Percentiles rank a stretch among this genome's conserved stretches.
Evolutionary conservation across 2,329 filamentous ascomycete genomes (phyloP).

Genomic region (Ceratocystis alfenasii): DNA sequence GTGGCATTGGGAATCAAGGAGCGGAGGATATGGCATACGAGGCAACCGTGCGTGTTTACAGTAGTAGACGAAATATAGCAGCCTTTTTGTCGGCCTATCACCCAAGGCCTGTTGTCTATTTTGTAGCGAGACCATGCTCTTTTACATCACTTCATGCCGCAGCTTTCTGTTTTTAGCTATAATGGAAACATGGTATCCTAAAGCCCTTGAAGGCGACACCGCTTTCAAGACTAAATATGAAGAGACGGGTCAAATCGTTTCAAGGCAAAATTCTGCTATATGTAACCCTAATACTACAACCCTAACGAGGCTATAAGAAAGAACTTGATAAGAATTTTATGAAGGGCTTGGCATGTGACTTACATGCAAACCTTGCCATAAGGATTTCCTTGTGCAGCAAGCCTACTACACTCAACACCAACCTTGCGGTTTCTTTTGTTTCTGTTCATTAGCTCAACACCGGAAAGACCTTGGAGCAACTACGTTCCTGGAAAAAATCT

Average conservation of each 20-base stretch:
- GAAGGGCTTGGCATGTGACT: background rate
- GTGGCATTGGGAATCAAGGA: conserved; percentile 44
- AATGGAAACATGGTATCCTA: background rate
- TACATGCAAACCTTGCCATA: background rate
- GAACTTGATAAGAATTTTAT: background rate
- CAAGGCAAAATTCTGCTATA: background rate
- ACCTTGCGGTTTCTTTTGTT: background rate
- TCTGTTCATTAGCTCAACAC: background rate
- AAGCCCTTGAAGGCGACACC: background rate
- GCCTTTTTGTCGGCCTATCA: background rate
- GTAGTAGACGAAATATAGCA: conserved; percentile 35
- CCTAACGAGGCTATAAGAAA: background rate
- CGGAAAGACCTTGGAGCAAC: background rate
- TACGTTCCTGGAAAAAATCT: background rate
- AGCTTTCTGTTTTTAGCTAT: background rate
- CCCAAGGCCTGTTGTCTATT: background rate
- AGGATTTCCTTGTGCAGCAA: background rate
- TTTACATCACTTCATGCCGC: background rate
- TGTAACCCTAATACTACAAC: background rate
- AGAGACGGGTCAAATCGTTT: background rate
- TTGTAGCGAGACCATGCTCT: background rate
- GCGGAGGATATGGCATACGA: conserved; percentile 52
- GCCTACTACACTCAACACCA: background rate
- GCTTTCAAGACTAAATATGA: background rate
- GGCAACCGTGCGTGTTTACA: conserved; percentile 43